Conservation (phyloP, 129 eudicot species). For the Artemisia argyi region DNA sequence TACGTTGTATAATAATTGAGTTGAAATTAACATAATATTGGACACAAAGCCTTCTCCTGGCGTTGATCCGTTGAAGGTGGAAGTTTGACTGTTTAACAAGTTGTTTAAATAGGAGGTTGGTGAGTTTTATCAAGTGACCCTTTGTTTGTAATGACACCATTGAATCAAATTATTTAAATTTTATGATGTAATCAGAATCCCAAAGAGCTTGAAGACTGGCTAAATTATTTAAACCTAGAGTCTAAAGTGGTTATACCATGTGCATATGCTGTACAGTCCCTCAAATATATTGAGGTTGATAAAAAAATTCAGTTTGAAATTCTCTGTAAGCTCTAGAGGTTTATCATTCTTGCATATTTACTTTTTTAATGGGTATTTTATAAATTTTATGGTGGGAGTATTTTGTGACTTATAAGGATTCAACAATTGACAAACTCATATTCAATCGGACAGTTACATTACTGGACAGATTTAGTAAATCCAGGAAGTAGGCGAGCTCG, state of each 20-base stretch:
- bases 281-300: slow-evolving; percentile 53
- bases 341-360: too few species aligned
- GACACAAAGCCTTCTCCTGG: slow-evolving; percentile 83
- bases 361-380: too few species aligned
- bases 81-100: slow-evolving; percentile 76
- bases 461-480: too few species aligned
- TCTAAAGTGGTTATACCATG: slow-evolving; percentile 73
- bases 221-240: slow-evolving; percentile 70
- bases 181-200: slow-evolving; percentile 56
- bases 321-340: too few species aligned
- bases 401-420: too few species aligned
- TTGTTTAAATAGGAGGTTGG: slow-evolving; percentile 72
- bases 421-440: too few species aligned
- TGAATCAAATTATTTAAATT: neutral
- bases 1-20: too few species aligned
- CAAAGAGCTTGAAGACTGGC: slow-evolving; percentile 82
- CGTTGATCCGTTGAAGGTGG: slow-evolving; percentile 74
- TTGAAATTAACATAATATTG: too few species aligned
- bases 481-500: too few species aligned
- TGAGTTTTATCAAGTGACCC: neutral
- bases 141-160: neutral
- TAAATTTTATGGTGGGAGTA: too few species aligned
- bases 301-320: slow-evolving; percentile 22
- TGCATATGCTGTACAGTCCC: slow-evolving; percentile 78
- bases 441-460: too few species aligned